A percentile compares a stretch with the other conserved stretches of the same genome.
Evolutionary conservation across 2,329 filamentous ascomycete genomes (phyloP).

Genomic region (Epichloe aotearoae): DNA sequence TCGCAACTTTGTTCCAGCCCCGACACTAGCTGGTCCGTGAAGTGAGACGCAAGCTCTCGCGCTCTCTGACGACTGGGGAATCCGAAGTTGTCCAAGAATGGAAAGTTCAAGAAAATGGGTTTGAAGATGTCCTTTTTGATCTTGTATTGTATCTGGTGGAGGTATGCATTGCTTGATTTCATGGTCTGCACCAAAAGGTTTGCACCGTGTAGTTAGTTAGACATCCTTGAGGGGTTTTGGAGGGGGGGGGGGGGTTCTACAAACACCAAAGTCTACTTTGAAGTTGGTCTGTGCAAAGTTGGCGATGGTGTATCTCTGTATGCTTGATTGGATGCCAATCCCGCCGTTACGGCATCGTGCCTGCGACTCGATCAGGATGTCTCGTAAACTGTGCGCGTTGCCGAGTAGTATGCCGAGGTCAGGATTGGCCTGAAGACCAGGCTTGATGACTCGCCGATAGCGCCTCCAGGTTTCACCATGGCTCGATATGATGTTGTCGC

Average conservation of each 20-base stretch:
- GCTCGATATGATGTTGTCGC: conserved; percentile 27
- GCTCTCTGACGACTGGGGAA: conserved; percentile 16
- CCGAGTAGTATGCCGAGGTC: conserved; percentile 11
- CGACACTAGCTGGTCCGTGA: conserved; percentile 12
- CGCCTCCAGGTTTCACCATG: conserved; percentile 22
- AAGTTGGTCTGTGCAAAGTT: conserved; percentile 21
- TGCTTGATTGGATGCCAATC: conserved; percentile 17
- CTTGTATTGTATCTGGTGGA: conserved; percentile 13
- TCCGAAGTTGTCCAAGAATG: conserved; percentile 15
- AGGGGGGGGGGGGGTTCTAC: neutral
- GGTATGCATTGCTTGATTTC: conserved; percentile 8
- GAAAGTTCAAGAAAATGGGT: conserved; percentile 22
- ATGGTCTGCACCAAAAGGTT: conserved; percentile 10
- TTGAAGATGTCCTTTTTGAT: conserved; percentile 22
- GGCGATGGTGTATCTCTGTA: conserved; percentile 24
- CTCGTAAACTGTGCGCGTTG: conserved; percentile 14
- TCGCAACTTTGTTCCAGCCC: conserved; percentile 8
- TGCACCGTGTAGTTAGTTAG: neutral
- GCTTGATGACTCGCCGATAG: conserved; percentile 23
- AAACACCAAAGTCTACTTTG: conserved; percentile 12
- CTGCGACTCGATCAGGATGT: conserved; percentile 17
- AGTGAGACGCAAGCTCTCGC: conserved; percentile 13
- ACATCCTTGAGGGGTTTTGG: no score
- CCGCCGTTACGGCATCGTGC: conserved; percentile 10
- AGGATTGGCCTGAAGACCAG: conserved; percentile 18